Conservation (phyloP, 495 filamentous ascomycete species). For the Pyrenula massariospora region DNA sequence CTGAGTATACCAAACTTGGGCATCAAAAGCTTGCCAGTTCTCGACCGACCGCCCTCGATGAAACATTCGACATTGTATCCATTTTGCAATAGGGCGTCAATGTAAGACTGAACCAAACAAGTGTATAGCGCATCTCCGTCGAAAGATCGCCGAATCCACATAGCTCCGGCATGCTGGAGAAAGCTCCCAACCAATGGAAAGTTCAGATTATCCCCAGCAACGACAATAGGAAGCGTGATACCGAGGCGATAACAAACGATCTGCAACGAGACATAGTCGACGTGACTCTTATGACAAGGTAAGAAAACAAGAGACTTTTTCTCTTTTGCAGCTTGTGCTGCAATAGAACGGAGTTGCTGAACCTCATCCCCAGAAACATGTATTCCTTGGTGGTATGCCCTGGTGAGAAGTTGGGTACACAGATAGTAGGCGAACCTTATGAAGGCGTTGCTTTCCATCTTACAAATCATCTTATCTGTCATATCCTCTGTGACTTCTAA, state of each 20-base stretch:
- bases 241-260: constrained; percentile 90
- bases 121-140: constrained; percentile 83
- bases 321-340: constrained; percentile 66
- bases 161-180: constrained; percentile 88
- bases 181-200: constrained; percentile 83
- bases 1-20: constrained; percentile 95
- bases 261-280: constrained; percentile 91
- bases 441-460: constrained; percentile 91
- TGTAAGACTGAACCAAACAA: constrained; percentile 87
- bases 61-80: constrained; percentile 96
- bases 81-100: constrained; percentile 80
- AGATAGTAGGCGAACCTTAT: constrained; percentile 88
- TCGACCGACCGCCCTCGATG: constrained; percentile 83
- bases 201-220: constrained; percentile 93
- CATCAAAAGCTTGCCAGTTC: constrained; percentile 85
- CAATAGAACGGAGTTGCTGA: constrained; percentile 64
- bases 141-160: constrained; percentile 92
- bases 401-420: constrained; percentile 72
- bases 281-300: constrained; percentile 86
- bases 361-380: constrained; percentile 95
- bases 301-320: constrained; percentile 95
- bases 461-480: constrained; percentile 95
- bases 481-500: constrained; percentile 70
- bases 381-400: constrained; percentile 95
- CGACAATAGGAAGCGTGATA: constrained; percentile 79